Evolutionary conservation across 2,329 filamentous ascomycete species (phyloP), one percentile per base, ranked within the genome.

Genomic region (Nectriaceae sp.): DNA sequence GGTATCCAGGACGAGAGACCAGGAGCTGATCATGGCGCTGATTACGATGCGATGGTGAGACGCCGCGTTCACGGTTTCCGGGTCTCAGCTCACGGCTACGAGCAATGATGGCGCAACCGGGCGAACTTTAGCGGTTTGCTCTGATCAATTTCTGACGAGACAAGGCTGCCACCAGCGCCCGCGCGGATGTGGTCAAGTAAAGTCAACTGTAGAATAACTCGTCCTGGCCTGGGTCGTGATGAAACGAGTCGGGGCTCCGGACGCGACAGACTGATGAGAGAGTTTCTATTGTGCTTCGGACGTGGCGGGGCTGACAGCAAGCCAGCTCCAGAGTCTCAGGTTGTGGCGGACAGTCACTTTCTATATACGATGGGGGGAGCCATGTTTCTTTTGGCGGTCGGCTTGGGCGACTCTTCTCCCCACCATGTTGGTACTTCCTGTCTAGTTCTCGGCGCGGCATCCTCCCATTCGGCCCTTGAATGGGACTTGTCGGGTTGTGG

Each of bases 281-380:
- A 50, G 47, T 50, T 56, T 41, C 36, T 37, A 45, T 22, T 40
- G 5, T 36, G 49, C 45, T 44, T 54, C 43, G 46, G 36, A 48
- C 37, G 53, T 40, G 35, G 39, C 40, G 50, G 49, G 52, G 52
- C 31, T 39, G 47, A 41, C 29, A 44, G 46, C 29, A 50, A 50
- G 29, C 47, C 44, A 52, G 49, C 50, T 51, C 47, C 22, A 52
- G 37, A 54, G 59, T 57, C 59, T 56, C 59, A 59, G 55, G 51
- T 50, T 40, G 31, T 46, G 39, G 50, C 50, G 46, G 42, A 42
- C 47, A 42, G 55, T 46, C 54, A 56, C 59, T 52, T 61, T 59
- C 59, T 62, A 62, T 62, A 62, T 62, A 61, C 53, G 42, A 51
- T 31, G 42, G 47, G 33, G 42, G 47, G 33, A 11, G 16, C 22